Evolutionary conservation across 371 early-diverging fungal species (phyloP), one percentile per base, ranked within the genome.

Genomic region (Fennellomyces sp.): DNA sequence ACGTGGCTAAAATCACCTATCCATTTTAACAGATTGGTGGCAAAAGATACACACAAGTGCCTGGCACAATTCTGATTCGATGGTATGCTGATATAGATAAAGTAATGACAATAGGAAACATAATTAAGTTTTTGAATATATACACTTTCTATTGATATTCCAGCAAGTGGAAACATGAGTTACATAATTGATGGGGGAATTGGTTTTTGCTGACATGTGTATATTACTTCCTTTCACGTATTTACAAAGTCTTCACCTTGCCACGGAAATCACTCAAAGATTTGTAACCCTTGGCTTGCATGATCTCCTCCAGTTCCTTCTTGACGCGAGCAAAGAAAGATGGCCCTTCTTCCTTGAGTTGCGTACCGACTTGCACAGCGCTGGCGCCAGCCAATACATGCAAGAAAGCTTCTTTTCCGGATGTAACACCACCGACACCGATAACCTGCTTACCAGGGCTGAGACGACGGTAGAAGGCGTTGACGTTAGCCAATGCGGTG

Each of bases 161-260:
- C n/a, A n/a, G n/a, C n/a, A n/a, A n/a, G n/a, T n/a, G n/a, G n/a
- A n/a, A n/a, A n/a, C n/a, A n/a, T n/a, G n/a, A n/a, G n/a, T n/a
- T n/a, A n/a, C n/a, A n/a, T n/a, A n/a, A n/a, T n/a, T n/a, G n/a
- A n/a, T n/a, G n/a, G n/a, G n/a, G n/a, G n/a, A n/a, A n/a, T n/a
- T n/a, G n/a, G n/a, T n/a, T n/a, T n/a, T n/a, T n/a, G n/a, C n/a
- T n/a, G n/a, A n/a, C n/a, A n/a, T n/a, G 21, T 45, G 0, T 21
- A 23, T 5, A 15, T 21, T 45, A 21, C n/a, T 39, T 39, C 17
- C 1, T 39, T 39, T 39, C 13, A 39, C 17, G 10, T 21, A 52
- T 64, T 76, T 80, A 80, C 66, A 76, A 63, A 15, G 80, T 80
- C 60, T 77, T 81, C 63, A 81, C 78, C 50, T 81, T 81, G 59